phyloP scores from a whole-genome alignment of 768 basidiomycete species.

The Xerocomellus amylosporus region DNA sequence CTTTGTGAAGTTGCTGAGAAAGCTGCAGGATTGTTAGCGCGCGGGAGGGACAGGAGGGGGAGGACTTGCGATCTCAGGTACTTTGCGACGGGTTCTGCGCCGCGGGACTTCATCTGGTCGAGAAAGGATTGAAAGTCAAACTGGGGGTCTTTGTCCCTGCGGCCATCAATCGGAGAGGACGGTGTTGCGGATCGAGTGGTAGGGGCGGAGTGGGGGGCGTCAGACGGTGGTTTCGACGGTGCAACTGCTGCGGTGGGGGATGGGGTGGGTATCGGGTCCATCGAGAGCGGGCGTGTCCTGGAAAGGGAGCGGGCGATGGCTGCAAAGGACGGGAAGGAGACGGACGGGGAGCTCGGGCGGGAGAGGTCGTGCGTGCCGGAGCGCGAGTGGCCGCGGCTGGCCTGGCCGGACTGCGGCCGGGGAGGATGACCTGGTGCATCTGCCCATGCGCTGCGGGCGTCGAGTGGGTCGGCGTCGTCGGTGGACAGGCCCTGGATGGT shows the following conservation, averaged over 20 bases:
- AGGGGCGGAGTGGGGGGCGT: no score
- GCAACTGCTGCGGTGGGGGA: no score
- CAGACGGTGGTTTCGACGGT: no score
- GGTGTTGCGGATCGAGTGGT: conserved; percentile 8
- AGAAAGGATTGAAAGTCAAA: conserved; percentile 96
- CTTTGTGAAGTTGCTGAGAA: conserved; percentile 90
- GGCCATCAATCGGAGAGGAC: conserved; percentile 5
- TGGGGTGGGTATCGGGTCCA: conserved; percentile 7
- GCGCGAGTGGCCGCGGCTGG: no score
- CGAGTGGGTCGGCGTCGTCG: not conserved
- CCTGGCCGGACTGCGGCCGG: no score
- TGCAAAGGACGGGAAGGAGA: conserved; percentile 28
- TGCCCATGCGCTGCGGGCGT: not conserved
- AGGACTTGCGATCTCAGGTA: conserved; percentile 87
- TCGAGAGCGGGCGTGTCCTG: conserved; percentile 13
- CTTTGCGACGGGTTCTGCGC: conserved; percentile 90
- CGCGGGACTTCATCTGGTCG: conserved; percentile 87
- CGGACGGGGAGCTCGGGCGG: no score
- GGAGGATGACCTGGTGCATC: no score
- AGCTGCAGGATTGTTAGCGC: conserved; percentile 46
- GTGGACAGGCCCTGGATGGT: no score
- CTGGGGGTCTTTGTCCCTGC: no score
- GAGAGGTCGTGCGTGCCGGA: no score
- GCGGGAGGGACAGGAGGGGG: not conserved
- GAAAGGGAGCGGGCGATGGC: conserved; percentile 65